A percentile compares a stretch with the other conserved stretches of the same genome.
phyloP scores from a whole-genome alignment of 306 rosid genomes.

The Cicer bijugum region DNA sequence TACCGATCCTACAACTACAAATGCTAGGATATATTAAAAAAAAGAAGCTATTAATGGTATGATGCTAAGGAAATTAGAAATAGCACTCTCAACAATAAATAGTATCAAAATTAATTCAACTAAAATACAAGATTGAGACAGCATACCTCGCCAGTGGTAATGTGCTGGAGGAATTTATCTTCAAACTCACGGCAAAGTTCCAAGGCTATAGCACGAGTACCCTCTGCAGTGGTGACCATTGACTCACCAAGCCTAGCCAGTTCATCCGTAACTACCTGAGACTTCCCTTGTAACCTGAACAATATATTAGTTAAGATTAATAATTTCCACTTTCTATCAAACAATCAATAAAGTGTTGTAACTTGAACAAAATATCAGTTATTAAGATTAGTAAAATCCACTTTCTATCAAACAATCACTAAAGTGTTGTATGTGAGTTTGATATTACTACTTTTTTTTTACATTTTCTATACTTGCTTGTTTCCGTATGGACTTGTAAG shows the following conservation, averaged over 20 bases:
- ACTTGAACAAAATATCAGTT: constrained; percentile 55
- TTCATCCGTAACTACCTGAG: constrained; percentile 91
- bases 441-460: constrained; percentile 3
- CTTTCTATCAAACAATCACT: background rate
- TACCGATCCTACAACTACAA: constrained; percentile 6
- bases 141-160: constrained; percentile 90
- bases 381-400: constrained; percentile 3
- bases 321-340: background rate
- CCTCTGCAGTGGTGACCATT: constrained; percentile 89
- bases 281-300: constrained; percentile 94
- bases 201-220: constrained; percentile 93
- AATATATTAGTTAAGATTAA: constrained; percentile 33
- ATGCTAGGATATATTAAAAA: background rate
- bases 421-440: background rate
- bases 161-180: constrained; percentile 92
- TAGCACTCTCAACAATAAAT: constrained; percentile 7
- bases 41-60: constrained; percentile 1
- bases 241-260: constrained; percentile 93
- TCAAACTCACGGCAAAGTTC: constrained; percentile 99
- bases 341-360: too few relatives aligned
- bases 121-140: constrained; percentile 33
- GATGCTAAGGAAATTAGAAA: constrained; percentile 6
- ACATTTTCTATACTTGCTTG: constrained; percentile 2
- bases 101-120: constrained; percentile 21
- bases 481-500: constrained; percentile 14